phyloP scores from a whole-genome alignment of 305 asterid species.

The Solanum hybrid region DNA sequence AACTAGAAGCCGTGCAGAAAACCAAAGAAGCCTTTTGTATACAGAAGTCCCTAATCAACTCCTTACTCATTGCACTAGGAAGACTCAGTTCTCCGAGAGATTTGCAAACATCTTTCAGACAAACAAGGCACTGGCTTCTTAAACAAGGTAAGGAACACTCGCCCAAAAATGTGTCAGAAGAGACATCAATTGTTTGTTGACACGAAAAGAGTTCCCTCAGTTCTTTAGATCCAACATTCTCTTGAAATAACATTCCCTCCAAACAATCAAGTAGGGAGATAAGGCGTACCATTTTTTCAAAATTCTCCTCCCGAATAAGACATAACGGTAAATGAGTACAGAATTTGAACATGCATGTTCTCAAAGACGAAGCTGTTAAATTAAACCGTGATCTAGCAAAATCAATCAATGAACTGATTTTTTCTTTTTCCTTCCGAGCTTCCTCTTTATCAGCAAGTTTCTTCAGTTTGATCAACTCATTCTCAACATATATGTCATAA shows the following conservation, averaged over 20 bases:
- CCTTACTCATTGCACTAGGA: constrained; percentile 12
- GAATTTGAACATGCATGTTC: constrained; percentile 23
- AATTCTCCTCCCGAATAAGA: constrained; percentile 18
- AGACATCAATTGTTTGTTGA: not conserved
- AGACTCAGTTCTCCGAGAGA: constrained; percentile 24
- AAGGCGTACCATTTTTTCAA: constrained; percentile 21
- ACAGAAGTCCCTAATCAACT: constrained; percentile 24
- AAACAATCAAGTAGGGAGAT: constrained; percentile 25
- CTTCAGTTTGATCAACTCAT: constrained; percentile 16
- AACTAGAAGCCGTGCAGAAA: constrained; percentile 54
- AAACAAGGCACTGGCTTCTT: constrained; percentile 26
- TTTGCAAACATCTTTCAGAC: constrained; percentile 22
- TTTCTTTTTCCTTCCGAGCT: not conserved
- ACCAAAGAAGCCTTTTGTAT: constrained; percentile 34
- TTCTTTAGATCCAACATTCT: constrained; percentile 22
- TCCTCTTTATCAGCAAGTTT: constrained; percentile 9
- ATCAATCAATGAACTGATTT: constrained; percentile 26
- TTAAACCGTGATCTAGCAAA: constrained; percentile 26
- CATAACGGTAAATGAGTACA: constrained; percentile 42
- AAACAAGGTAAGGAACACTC: constrained; percentile 11
- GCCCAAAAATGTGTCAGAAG: constrained; percentile 2
- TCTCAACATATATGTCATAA: constrained; percentile 24
- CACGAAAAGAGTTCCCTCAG: constrained; percentile 19
- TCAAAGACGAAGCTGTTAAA: constrained; percentile 18
- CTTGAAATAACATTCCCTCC: constrained; percentile 26